These are phyloP conservation scores for Conticribra guillardii DNA, from an alignment of 108 stramenopile species.

Conservation along the genomic window DNA sequence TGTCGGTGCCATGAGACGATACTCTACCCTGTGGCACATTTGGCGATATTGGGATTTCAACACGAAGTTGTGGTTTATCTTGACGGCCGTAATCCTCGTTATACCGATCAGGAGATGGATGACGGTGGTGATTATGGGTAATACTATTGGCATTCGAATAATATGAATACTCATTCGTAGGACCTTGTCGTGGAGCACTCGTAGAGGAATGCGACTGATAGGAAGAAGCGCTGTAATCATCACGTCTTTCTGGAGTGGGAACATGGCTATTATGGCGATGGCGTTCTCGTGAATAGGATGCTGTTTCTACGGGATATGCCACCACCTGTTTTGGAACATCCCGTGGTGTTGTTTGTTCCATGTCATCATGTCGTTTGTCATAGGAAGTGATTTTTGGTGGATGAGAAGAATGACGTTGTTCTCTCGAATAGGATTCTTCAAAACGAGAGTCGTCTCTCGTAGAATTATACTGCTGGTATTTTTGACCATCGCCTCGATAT, in stretches of 20 bases:
- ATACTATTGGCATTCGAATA: too few species aligned
- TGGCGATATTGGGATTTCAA: slow-evolving; percentile 38
- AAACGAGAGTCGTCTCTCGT: not conserved
- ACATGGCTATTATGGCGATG: too few species aligned
- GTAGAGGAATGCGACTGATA: not conserved
- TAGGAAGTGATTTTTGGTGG: not conserved
- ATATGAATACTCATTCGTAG: too few species aligned
- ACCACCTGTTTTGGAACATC: not conserved
- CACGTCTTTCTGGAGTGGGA: not conserved
- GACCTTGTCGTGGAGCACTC: not conserved
- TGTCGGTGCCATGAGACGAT: too few species aligned
- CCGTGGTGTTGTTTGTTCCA: not conserved
- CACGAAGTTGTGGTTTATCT: slow-evolving; percentile 9
- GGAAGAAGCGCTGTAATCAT: not conserved
- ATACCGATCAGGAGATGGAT: not conserved
- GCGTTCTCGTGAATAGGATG: too few species aligned
- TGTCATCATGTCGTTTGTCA: not conserved
- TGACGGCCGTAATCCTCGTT: not conserved
- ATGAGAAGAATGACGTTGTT: not conserved
- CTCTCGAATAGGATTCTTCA: not conserved
- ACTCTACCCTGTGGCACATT: not conserved
- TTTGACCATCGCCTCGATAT: not conserved
- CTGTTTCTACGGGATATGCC: too few species aligned
- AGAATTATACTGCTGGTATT: not conserved
- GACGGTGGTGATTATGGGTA: not conserved